Base-by-base conservation (phyloP, 176 grass and related monocot species). In the Sorghum bicolor region DNA sequence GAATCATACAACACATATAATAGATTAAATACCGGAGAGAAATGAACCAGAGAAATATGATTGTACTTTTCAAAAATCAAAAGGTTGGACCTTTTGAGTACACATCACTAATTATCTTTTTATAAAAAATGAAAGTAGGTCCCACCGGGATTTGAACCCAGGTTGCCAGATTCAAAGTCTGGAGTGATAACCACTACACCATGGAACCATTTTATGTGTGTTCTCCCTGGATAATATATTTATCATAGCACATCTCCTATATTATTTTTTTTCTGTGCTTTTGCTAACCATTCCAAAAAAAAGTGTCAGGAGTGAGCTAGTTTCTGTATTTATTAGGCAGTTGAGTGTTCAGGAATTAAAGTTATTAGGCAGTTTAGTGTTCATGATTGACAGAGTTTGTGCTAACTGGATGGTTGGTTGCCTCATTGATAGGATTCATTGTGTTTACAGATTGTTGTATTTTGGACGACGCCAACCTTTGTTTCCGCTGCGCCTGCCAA, bases 171-270 rank as follows among this genome's bases (percentile, higher is more conserved):
- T 33, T 33, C 32, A 33, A 33, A 33, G 32, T 33, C 32, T 4
- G 32, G 32, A 33, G 32, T 33, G 32, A 33, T 33, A 33, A 33
- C 32, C 32, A 33, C 32, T 33, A 33, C 91, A 97, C 91, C 32
- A 33, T 33, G 32, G 32, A 33, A 33, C 4, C 32, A 33, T 33
- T 33, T 33, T 33, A 4, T 33, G 32, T 33, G 32, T 33, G 12
- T 9, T 32, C 1, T n/a, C 32, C 32, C 32, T 33, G 4, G 32
- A 33, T 33, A 33, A 33, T 33, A 33, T 77, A 72, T 45, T 50
- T 74, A 74, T 74, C 6, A 0, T 74, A 48, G 8, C 13, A 73
- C 25, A 31, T 10, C 7, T 14, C 6, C 2, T 6, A 25, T 16
- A 13, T 14, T 26, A 39, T n/a, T 39, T 16, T 22, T 37, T n/a